Evolutionary conservation across 78 protist genomes (phyloP), one percentile per base, ranked within the genome.

Genomic region (Dictyostelium purpureum): DNA sequence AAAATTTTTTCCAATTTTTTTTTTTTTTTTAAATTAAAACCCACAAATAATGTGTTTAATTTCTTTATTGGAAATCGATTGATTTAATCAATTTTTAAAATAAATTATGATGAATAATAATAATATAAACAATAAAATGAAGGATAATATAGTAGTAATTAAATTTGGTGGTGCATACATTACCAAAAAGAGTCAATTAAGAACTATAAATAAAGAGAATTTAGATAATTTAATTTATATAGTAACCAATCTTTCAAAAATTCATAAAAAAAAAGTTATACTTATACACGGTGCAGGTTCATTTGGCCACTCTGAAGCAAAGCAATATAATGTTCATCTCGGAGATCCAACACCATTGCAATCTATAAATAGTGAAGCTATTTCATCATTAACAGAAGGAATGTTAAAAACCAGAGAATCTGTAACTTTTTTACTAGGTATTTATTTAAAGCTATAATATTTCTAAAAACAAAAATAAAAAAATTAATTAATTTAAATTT

Each of bases 121-220:
- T 0, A 21, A 49, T 21, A 52, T 52, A 52, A 52, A 52, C 21
- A 52, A 52, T 52, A 52, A 52, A 52, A 49, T 57, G 66, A 28
- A 57, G 26, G 66, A 57, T 26, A 57, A 57, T 57, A 57, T 83
- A 71, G 7, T 73, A 18, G 45, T 85, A 6, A 26, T 85, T 14
- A 85, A 85, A 73, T 85, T 43, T 85, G 92, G 92, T 21, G 92
- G 92, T 10, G 92, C 92, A 2, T 85, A 85, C 59, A 26, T 85
- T 2, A 73, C 66, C 9, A 31, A 40, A n/a, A 85, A 85, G 26
- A 24, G 21, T 31, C 18, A 56, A 85, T 21, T 42, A 31, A 52
- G 61, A 35, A 54, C 71, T 4, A 24, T 85, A 10, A 40, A 61
- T 49, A 26, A 73, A 37, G 47, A 45, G 12, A 70, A 85, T 40